phyloP scores from a whole-genome alignment of 768 basidiomycete genomes.

The Mycena albidolilacea region DNA sequence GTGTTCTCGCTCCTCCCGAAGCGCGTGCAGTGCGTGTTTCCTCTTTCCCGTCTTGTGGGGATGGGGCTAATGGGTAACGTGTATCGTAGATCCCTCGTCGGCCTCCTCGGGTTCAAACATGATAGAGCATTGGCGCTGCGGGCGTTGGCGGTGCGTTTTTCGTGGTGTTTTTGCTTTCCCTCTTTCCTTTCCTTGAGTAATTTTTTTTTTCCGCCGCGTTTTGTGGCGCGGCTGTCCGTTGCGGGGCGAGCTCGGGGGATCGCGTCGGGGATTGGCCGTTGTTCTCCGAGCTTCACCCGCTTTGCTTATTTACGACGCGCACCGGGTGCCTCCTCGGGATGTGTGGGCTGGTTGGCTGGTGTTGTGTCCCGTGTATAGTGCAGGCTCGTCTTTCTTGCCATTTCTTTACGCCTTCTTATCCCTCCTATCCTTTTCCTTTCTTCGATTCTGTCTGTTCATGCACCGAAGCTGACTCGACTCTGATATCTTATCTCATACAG shows the following conservation, averaged over 20 bases:
- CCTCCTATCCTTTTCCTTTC: not conserved
- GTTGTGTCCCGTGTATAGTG: too few relatives aligned
- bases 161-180: not conserved
- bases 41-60: not conserved
- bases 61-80: not conserved
- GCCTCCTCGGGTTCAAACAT: conserved; percentile 83
- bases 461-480: too few relatives aligned
- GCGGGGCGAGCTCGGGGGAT: too few relatives aligned
- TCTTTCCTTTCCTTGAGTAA: not conserved
- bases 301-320: too few relatives aligned
- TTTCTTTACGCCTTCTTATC: too few relatives aligned
- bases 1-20: conserved; percentile 84
- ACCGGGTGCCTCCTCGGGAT: too few relatives aligned
- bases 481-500: not conserved
- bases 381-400: too few relatives aligned
- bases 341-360: too few relatives aligned
- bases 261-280: too few relatives aligned
- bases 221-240: too few relatives aligned
- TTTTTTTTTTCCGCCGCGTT: not conserved
- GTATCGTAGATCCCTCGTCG: conserved; percentile 71
- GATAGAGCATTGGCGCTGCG: conserved; percentile 78
- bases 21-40: conserved; percentile 69
- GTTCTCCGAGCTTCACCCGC: too few relatives aligned
- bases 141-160: conserved; percentile 67
- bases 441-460: not conserved